These are phyloP conservation scores for Penicillium maclennaniae DNA, from an alignment of 495 filamentous ascomycete genomes.

Conservation along the genomic window DNA sequence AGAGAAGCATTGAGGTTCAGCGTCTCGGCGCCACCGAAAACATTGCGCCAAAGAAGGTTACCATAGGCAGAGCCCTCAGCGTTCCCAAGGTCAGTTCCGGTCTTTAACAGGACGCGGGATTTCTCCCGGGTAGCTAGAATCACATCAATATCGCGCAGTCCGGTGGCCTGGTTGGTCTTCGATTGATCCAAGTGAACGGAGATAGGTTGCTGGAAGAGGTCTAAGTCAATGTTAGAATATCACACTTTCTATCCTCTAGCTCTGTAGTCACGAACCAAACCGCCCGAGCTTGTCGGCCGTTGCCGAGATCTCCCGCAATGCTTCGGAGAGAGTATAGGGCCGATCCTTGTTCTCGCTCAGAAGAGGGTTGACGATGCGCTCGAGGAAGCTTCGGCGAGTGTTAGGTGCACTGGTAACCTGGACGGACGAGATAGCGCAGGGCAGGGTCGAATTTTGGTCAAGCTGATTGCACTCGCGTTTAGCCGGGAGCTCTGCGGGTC, in stretches of 20 bases:
- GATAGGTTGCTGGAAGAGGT: conserved; percentile 84
- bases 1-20: conserved; percentile 77
- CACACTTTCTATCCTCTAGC: not conserved
- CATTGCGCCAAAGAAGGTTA: conserved; percentile 77
- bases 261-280: conserved; percentile 58
- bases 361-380: conserved; percentile 72
- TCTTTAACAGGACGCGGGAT: conserved; percentile 74
- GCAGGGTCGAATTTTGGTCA: conserved; percentile 73
- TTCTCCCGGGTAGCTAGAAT: conserved; percentile 74
- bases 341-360: conserved; percentile 61
- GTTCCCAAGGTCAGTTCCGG: conserved; percentile 88
- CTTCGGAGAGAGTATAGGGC: conserved; percentile 72
- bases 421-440: conserved; percentile 75
- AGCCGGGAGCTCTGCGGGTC: conserved; percentile 11
- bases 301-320: conserved; percentile 62
- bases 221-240: conserved; percentile 39
- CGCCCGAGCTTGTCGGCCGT: conserved; percentile 70
- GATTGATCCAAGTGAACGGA: conserved; percentile 73
- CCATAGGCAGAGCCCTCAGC: conserved; percentile 88
- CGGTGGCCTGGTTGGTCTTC: conserved; percentile 52
- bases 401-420: conserved; percentile 72
- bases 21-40: conserved; percentile 93
- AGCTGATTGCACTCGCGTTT: conserved; percentile 49
- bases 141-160: conserved; percentile 68
- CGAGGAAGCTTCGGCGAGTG: conserved; percentile 75